Conservation (phyloP, 1,284 basidiomycete genomes). For the Athelia psychrophila region DNA sequence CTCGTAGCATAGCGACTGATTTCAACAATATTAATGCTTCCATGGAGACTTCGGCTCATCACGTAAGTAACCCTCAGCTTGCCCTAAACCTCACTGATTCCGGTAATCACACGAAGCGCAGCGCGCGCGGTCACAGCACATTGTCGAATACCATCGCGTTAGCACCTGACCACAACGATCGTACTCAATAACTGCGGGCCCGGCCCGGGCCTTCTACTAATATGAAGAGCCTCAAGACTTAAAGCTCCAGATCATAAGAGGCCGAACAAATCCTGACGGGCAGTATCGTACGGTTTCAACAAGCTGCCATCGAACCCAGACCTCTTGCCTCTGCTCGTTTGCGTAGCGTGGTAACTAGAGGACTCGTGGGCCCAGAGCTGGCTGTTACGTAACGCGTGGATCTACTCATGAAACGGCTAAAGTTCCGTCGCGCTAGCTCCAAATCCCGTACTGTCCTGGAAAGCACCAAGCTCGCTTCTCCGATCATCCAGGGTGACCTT, state of each 20-base stretch:
- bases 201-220: constrained; percentile 1
- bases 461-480: constrained; percentile 31
- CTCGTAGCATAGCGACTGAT: not conserved
- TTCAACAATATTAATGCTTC: constrained; percentile 18
- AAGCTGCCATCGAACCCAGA: constrained; percentile 37
- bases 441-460: constrained; percentile 38
- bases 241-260: constrained; percentile 37
- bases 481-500: constrained; percentile 29
- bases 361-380: not conserved
- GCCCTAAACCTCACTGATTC: too few species aligned
- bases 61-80: too few species aligned
- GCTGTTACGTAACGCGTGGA: not conserved
- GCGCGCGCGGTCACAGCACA: constrained; percentile 49
- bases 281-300: constrained; percentile 31
- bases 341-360: constrained; percentile 37
- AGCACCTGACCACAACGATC: constrained; percentile 33
- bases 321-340: constrained; percentile 42
- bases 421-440: constrained; percentile 32
- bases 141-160: constrained; percentile 26
- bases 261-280: constrained; percentile 42
- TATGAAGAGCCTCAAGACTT: not conserved
- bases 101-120: too few species aligned
- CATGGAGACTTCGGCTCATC: constrained; percentile 26
- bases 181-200: constrained; percentile 3
- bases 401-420: constrained; percentile 4